These are phyloP conservation scores for Acacia acuminata DNA, from an alignment of 306 rosid genomes.

Conservation along the genomic window DNA sequence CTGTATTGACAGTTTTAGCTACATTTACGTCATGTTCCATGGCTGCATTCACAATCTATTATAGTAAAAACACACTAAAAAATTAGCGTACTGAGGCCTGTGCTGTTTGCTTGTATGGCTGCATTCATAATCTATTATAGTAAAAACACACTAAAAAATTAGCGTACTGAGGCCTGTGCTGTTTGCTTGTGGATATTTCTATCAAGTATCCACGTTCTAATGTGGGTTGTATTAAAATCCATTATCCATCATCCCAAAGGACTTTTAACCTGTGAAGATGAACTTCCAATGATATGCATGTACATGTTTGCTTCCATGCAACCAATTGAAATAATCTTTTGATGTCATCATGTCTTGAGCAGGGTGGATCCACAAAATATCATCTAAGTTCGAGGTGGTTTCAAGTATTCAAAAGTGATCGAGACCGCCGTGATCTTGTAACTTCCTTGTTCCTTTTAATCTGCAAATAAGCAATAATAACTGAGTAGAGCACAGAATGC, in stretches of 20 bases:
- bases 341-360: constrained; percentile 40
- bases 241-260: neutral
- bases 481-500: neutral
- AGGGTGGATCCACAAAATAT: constrained; percentile 97
- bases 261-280: constrained; percentile 4
- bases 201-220: neutral
- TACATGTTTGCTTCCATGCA: neutral
- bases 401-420: constrained; percentile 84
- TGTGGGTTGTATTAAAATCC: neutral
- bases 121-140: neutral
- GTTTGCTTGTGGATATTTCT: neutral
- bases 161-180: neutral
- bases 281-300: constrained; percentile 27
- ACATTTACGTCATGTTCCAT: neutral
- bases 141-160: neutral
- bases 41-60: neutral
- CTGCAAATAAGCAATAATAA: neutral
- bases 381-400: constrained; percentile 93
- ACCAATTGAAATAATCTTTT: constrained; percentile 33
- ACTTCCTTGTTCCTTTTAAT: constrained; percentile 13
- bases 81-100: neutral
- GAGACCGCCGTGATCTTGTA: constrained; percentile 98
- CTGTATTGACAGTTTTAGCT: neutral
- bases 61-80: neutral
- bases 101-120: constrained; percentile 6